Percentiles rank a stretch among this genome's conserved stretches.
phyloP scores from a whole-genome alignment of 2,329 filamentous ascomycete species.

The Hymenotorrendiella dingleyae region DNA sequence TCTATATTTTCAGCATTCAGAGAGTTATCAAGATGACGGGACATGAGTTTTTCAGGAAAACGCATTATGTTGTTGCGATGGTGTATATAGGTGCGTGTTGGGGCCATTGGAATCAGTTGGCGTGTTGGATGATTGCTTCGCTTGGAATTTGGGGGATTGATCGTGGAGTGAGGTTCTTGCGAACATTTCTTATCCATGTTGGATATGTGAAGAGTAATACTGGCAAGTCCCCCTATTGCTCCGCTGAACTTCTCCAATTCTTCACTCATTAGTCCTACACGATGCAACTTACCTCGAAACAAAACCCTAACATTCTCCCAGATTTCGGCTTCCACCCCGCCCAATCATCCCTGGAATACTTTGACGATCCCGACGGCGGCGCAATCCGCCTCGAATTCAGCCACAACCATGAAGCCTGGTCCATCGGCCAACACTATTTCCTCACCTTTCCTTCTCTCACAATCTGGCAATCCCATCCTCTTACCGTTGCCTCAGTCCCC shows the following conservation, averaged over 20 bases:
- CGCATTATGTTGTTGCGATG: slow-evolving; percentile 67
- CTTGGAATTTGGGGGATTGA: slow-evolving; percentile 62
- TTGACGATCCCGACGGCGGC: slow-evolving; percentile 52
- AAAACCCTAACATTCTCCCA: slow-evolving; percentile 16
- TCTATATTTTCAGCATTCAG: slow-evolving; percentile 53
- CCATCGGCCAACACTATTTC: slow-evolving; percentile 72
- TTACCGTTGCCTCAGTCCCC: slow-evolving; percentile 71
- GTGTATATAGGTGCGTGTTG: slow-evolving; percentile 71
- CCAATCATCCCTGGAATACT: slow-evolving; percentile 44
- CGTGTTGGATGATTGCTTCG: slow-evolving; percentile 63
- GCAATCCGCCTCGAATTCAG: slow-evolving; percentile 62
- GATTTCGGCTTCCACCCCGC: slow-evolving; percentile 50
- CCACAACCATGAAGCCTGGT: slow-evolving; percentile 57
- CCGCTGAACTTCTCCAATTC: not conserved
- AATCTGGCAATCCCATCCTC: slow-evolving; percentile 71
- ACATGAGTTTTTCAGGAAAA: slow-evolving; percentile 72
- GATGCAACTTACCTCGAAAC: no score
- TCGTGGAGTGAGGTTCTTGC: slow-evolving; percentile 50
- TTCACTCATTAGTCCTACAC: no score
- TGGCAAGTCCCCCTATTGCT: slow-evolving; percentile 15
- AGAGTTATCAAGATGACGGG: slow-evolving; percentile 60
- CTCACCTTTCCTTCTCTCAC: slow-evolving; percentile 68
- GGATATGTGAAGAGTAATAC: slow-evolving; percentile 38
- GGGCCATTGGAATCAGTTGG: slow-evolving; percentile 65
- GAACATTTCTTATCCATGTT: slow-evolving; percentile 56